Percentiles rank a stretch among this genome's conserved stretches.
These are phyloP conservation scores for Vigna nakashimae DNA, from an alignment of 306 rosid species.

Conservation along the genomic window DNA sequence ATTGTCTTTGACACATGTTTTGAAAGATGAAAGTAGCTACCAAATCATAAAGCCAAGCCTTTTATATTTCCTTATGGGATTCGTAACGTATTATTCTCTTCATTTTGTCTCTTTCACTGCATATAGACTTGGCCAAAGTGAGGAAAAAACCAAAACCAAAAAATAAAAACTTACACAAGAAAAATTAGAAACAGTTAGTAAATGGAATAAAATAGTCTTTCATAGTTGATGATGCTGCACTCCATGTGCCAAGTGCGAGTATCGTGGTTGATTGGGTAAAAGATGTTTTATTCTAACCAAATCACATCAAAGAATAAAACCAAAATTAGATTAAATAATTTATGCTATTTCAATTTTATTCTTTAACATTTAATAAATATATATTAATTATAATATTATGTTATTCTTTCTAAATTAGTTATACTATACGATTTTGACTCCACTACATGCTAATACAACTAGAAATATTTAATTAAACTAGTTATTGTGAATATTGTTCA, in stretches of 20 bases:
- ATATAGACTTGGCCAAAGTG: not conserved
- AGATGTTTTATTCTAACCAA: not conserved
- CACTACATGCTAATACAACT: too few species aligned
- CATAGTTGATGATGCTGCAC: not conserved
- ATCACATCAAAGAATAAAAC: slow-evolving; percentile 14
- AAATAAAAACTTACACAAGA: not conserved
- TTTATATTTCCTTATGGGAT: slow-evolving; percentile 11
- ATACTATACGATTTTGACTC: too few species aligned
- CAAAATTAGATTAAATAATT: not conserved
- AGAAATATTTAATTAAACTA: too few species aligned
- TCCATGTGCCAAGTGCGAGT: slow-evolving; percentile 30
- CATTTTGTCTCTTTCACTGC: slow-evolving; percentile 19
- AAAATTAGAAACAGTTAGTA: not conserved
- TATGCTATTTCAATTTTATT: too few species aligned
- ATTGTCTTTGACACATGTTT: not conserved
- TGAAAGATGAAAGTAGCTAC: not conserved
- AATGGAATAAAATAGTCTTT: not conserved
- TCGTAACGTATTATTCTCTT: slow-evolving; percentile 3
- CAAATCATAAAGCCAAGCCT: not conserved
- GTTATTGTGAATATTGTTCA: too few species aligned
- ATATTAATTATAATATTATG: too few species aligned
- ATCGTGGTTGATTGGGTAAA: slow-evolving; percentile 6
- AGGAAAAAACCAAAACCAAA: too few species aligned
- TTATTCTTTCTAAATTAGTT: too few species aligned
- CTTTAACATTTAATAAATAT: too few species aligned